Percentiles rank a stretch among this genome's conserved stretches.
Evolutionary conservation across 2,329 filamentous ascomycete species (phyloP).

Genomic region (Cytospora schulzeri): DNA sequence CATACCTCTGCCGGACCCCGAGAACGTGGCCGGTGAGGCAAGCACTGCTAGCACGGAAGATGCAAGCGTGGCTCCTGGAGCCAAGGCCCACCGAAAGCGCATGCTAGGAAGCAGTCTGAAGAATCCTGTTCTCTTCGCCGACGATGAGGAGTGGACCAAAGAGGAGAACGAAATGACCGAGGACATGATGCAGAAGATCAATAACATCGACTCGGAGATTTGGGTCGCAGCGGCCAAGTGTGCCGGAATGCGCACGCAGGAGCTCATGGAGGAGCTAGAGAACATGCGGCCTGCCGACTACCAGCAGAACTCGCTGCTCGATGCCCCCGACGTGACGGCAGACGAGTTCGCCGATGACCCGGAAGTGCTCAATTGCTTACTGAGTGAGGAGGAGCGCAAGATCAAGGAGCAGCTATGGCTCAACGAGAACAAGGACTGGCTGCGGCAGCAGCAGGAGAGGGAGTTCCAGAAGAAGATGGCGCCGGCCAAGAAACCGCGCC

Average conservation of each 20-base stretch:
- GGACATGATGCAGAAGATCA: constrained; percentile 72
- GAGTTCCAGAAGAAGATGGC: constrained; percentile 72
- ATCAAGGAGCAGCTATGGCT: constrained; percentile 94
- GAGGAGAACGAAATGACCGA: constrained; percentile 67
- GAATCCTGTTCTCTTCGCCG: constrained; percentile 32
- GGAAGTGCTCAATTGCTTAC: constrained; percentile 79
- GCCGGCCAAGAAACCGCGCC: constrained; percentile 60
- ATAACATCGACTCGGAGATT: constrained; percentile 56
- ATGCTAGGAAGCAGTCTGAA: constrained; percentile 24
- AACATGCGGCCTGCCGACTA: constrained; percentile 52
- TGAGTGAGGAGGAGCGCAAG: constrained; percentile 71
- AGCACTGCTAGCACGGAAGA: neutral
- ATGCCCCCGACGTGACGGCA: constrained; percentile 69
- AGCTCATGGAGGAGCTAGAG: constrained; percentile 41
- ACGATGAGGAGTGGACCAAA: constrained; percentile 56
- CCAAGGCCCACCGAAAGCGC: constrained; percentile 27
- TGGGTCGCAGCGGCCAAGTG: constrained; percentile 24
- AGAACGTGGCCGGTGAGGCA: neutral
- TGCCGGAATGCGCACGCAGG: constrained; percentile 28
- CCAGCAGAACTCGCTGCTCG: constrained; percentile 44
- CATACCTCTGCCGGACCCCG: constrained; percentile 19
- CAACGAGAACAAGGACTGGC: constrained; percentile 90
- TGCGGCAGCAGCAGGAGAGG: constrained; percentile 84
- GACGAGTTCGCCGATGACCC: constrained; percentile 88
- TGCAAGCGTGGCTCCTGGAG: constrained; percentile 5